Conservation (phyloP, 2,329 filamentous ascomycete genomes). For the Xylariomycetidae sp. region DNA sequence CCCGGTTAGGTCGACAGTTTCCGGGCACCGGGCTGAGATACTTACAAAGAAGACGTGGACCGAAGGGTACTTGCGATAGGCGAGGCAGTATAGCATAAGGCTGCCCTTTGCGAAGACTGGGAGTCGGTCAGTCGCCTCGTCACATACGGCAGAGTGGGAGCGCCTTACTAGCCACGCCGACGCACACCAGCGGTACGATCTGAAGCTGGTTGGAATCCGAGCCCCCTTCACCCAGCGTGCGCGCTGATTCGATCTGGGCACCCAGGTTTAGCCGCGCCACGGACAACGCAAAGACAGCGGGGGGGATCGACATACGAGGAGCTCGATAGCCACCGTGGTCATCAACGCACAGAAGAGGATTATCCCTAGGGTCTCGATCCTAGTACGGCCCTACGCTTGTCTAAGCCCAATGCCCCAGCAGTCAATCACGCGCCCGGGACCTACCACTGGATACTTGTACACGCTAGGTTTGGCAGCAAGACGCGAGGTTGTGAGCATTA, state of each 20-base stretch:
- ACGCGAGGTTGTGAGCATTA: slow-evolving; percentile 55
- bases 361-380: slow-evolving; percentile 59
- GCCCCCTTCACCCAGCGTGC: slow-evolving; percentile 39
- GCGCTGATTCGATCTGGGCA: slow-evolving; percentile 46
- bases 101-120: slow-evolving; percentile 44
- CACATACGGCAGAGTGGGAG: too few species aligned
- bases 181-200: slow-evolving; percentile 48
- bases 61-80: slow-evolving; percentile 46
- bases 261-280: slow-evolving; percentile 14
- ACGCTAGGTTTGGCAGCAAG: slow-evolving; percentile 54
- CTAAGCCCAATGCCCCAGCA: slow-evolving; percentile 8
- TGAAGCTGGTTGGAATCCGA: slow-evolving; percentile 38
- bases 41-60: slow-evolving; percentile 49
- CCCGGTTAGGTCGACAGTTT: slow-evolving; percentile 7
- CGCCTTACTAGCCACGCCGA: slow-evolving; percentile 45
- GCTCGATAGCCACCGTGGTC: slow-evolving; percentile 59
- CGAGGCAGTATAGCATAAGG: slow-evolving; percentile 49
- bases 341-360: slow-evolving; percentile 62
- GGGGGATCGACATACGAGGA: slow-evolving; percentile 40
- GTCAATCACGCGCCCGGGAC: slow-evolving; percentile 13
- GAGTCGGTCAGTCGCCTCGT: slow-evolving; percentile 12
- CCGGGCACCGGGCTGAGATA: slow-evolving; percentile 1
- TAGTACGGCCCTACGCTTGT: slow-evolving; percentile 42
- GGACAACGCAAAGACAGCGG: slow-evolving; percentile 4
- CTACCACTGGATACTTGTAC: slow-evolving; percentile 55